Conservation (phyloP, 192 early-diverging fungal species). For the Allomyces arbusculus region DNA sequence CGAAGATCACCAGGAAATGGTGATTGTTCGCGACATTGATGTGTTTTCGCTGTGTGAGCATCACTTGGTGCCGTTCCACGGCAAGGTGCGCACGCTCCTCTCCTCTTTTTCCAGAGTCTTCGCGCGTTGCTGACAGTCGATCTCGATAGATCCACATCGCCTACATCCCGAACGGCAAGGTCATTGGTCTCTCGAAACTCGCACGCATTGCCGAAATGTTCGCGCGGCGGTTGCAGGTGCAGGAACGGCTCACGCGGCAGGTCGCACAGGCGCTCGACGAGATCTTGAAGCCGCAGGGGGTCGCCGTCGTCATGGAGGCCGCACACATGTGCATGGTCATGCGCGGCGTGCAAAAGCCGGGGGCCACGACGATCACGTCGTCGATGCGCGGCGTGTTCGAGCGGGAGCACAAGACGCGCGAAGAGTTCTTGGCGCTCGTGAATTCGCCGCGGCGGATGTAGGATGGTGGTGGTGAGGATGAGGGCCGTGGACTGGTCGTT, state of each 20-base stretch:
- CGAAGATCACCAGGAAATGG: conserved; percentile 99
- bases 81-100: conserved; percentile 41
- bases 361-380: conserved; percentile 76
- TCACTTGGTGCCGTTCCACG: conserved; percentile 93
- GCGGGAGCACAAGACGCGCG: conserved; percentile 72
- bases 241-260: conserved; percentile 96
- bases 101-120: not conserved
- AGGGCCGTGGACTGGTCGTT: too few species aligned
- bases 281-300: conserved; percentile 80
- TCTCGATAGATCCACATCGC: conserved; percentile 61
- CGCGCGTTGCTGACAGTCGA: too few species aligned
- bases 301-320: conserved; percentile 94
- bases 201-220: conserved; percentile 99
- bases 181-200: conserved; percentile 88
- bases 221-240: conserved; percentile 79
- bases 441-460: not conserved
- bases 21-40: conserved; percentile 95
- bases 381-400: conserved; percentile 91
- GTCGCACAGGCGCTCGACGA: conserved; percentile 77
- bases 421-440: conserved; percentile 87
- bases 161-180: conserved; percentile 86
- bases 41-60: conserved; percentile 96
- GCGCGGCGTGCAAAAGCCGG: conserved; percentile 95
- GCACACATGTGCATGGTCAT: conserved; percentile 92
- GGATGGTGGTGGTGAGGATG: too few species aligned